phyloP scores from a whole-genome alignment of 805 yeast genomes.

The Zygoascus ofunaensis region DNA sequence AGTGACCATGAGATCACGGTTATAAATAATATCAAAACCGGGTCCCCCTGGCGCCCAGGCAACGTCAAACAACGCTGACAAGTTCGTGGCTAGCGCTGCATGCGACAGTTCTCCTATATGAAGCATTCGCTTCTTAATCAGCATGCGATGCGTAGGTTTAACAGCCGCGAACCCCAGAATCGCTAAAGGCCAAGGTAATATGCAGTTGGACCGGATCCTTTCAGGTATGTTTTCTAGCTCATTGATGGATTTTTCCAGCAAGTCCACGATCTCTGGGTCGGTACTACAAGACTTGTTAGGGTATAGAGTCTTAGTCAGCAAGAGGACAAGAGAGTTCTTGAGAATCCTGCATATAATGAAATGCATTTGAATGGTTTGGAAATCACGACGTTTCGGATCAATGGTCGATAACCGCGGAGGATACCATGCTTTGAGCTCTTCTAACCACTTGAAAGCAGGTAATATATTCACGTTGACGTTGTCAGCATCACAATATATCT shows the following conservation, averaged over 20 bases:
- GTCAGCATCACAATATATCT: not conserved
- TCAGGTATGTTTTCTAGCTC: not conserved
- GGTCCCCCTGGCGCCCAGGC: constrained; percentile 1
- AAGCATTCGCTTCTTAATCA: not conserved
- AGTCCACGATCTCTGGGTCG: not conserved
- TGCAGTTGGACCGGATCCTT: not conserved
- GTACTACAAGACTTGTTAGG: not conserved
- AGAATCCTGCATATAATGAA: not conserved
- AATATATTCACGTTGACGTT: not conserved
- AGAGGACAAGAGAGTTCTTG: not conserved
- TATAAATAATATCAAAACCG: constrained; percentile 1
- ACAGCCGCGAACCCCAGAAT: not conserved
- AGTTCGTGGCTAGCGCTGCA: not conserved
- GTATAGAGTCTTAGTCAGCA: constrained; percentile 1
- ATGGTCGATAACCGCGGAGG: too few species aligned
- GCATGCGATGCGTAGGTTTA: not conserved
- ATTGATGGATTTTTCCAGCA: not conserved
- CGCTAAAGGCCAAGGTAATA: constrained; percentile 1
- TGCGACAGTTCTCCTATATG: not conserved
- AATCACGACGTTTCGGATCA: too few species aligned
- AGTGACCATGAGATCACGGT: too few species aligned
- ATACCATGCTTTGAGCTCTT: constrained; percentile 1
- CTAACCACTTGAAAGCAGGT: too few species aligned
- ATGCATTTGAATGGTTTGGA: too few species aligned
- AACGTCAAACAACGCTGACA: not conserved